Conservation (phyloP, 306 rosid genomes). For the Inga laurina region DNA sequence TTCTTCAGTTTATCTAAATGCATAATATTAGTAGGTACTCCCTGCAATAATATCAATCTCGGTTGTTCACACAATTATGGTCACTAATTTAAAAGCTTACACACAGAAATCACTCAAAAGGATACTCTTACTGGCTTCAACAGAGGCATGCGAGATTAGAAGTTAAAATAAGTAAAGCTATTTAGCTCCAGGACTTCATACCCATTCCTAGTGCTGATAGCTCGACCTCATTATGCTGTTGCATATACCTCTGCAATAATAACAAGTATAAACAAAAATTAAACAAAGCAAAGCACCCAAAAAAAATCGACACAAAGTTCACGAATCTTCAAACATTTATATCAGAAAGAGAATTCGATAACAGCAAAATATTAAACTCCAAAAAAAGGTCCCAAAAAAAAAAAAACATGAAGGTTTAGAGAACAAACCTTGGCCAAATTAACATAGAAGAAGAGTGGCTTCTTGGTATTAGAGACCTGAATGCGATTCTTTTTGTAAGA, state of each 20-base stretch:
- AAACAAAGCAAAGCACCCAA: neutral
- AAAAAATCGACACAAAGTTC: neutral
- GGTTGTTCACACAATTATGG: neutral
- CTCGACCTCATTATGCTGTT: conserved; percentile 79
- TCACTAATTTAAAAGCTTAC: neutral
- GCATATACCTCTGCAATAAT: conserved; percentile 70
- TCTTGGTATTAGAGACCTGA: conserved; percentile 78
- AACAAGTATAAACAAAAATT: conserved; percentile 5
- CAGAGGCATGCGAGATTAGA: neutral
- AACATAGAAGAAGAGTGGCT: conserved; percentile 77
- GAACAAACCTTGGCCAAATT: conserved; percentile 72
- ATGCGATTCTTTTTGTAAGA: conserved; percentile 69
- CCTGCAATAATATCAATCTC: neutral
- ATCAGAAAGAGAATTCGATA: neutral
- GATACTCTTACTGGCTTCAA: neutral
- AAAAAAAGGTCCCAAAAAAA: neutral
- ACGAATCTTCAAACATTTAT: neutral
- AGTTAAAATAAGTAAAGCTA: neutral
- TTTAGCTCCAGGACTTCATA: conserved; percentile 21
- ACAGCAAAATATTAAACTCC: neutral
- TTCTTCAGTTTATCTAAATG: neutral
- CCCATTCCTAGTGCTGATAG: conserved; percentile 93
- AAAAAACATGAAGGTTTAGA: neutral
- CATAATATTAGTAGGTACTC: neutral
- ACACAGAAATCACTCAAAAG: neutral